A percentile compares a stretch with the other conserved stretches of the same genome.
phyloP scores from a whole-genome alignment of 257 asterid species.

The Eucommia ulmoides region DNA sequence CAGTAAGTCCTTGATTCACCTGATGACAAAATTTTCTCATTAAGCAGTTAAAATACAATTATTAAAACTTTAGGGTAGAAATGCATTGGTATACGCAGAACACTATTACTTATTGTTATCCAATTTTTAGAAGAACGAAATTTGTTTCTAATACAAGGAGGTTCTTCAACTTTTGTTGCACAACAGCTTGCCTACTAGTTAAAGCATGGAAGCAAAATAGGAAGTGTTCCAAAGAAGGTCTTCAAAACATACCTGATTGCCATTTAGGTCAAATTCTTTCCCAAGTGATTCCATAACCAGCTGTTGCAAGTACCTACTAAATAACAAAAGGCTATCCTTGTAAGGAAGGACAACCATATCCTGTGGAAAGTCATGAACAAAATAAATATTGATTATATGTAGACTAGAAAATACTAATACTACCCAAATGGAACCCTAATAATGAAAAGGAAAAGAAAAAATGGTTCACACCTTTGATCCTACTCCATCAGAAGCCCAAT shows the following conservation, averaged over 20 bases:
- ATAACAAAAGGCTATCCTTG: conserved; percentile 88
- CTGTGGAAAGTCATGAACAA: conserved; percentile 33
- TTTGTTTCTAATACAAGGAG: no score
- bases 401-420: no score
- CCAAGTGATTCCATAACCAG: conserved; percentile 99
- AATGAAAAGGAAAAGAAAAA: conserved; percentile 7
- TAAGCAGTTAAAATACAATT: no score
- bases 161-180: no score
- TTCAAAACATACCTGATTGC: conserved; percentile 58
- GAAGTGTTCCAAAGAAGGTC: background rate
- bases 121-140: no score
- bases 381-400: no score
- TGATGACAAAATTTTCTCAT: conserved; percentile 13
- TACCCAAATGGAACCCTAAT: conserved; percentile 5
- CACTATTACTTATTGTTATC: no score
- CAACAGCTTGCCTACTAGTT: no score
- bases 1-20: conserved; percentile 96
- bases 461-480: conserved; percentile 73
- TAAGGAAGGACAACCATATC: conserved; percentile 99
- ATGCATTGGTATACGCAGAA: no score
- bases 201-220: background rate
- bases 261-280: conserved; percentile 93
- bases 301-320: conserved; percentile 94
- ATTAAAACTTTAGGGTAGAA: no score
- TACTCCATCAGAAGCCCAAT: conserved; percentile 89